Evolutionary conservation across 2,329 filamentous ascomycete species (phyloP), one percentile per base, ranked within the genome.

Genomic region (Cladosporium sp.): DNA sequence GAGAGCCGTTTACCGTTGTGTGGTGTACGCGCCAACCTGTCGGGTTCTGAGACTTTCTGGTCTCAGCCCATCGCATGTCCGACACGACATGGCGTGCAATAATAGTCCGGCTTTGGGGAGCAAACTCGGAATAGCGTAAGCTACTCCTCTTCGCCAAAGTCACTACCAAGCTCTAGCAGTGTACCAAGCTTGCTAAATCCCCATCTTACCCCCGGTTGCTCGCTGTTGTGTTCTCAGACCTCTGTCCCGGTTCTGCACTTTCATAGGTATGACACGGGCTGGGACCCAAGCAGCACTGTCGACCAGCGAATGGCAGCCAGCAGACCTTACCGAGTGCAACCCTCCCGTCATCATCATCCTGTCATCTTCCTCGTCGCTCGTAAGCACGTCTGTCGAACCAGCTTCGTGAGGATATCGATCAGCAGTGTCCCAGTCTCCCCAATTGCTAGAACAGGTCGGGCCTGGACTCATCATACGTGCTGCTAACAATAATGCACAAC

Each of bases 41-140:
- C 47, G 60, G 32, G 47, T 32, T 32, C 24, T 30, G 44, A 63
- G 47, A 63, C 60, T 36, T 54, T 38, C 24, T 54, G 60, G 52
- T 63, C 60, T 63, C 60, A 63, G 47, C 28, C 60, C 60, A 55
- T 54, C 47, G 49, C 49, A 54, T 63, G 59, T 62, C 59, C 59
- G 59, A 47, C 59, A 49, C 34, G 52, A 55, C 26, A 55, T 55
- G 52, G 52, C 52, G 52, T 32, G 28, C 52, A n/a, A 55, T 47
- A 47, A 47, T 55, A 55, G 52, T 58, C 34, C 26, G 59, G 18
- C 36, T 51, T n/a, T 49, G 28, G 44, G 38, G 59, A 61, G 59
- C 59, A 61, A 61, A 44, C 59, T 61, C 41, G 59, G 38, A 51
- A 55, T 61, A 61, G 59, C 59, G 59, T 51, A 51, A 61, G 59